phyloP scores from a whole-genome alignment of 352 stramenopile genomes.

The Pythium periplocum region DNA sequence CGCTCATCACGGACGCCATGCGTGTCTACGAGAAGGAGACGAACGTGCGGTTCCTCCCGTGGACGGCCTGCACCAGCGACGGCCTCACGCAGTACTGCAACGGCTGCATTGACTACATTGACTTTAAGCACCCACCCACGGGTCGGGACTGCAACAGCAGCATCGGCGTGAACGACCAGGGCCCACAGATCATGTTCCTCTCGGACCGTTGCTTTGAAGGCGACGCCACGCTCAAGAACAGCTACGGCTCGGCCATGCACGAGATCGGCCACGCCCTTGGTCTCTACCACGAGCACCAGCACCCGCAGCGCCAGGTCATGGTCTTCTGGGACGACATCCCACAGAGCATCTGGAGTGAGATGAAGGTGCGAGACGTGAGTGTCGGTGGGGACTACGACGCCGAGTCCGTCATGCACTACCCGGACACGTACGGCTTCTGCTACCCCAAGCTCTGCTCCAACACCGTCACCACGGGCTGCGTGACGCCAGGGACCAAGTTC shows the following conservation, averaged over 20 bases:
- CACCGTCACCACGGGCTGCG: constrained; percentile 39
- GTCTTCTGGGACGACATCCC: constrained; percentile 76
- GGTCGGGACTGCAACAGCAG: constrained; percentile 76
- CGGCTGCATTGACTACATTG: constrained; percentile 61
- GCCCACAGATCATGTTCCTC: constrained; percentile 65
- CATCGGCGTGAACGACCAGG: constrained; percentile 62
- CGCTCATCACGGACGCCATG: constrained; percentile 68
- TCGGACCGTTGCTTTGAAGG: constrained; percentile 73
- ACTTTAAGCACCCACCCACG: constrained; percentile 69
- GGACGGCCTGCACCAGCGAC: constrained; percentile 40
- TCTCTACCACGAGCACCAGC: constrained; percentile 81
- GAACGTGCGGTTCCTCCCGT: constrained; percentile 69
- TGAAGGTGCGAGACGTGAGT: constrained; percentile 61
- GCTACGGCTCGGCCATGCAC: constrained; percentile 75
- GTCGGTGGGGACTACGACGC: constrained; percentile 66
- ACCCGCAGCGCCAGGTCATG: constrained; percentile 55
- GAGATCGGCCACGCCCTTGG: constrained; percentile 75
- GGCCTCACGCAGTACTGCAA: constrained; percentile 46
- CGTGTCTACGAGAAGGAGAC: constrained; percentile 52
- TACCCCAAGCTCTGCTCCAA: constrained; percentile 46
- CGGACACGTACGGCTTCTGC: constrained; percentile 71
- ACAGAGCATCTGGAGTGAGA: constrained; percentile 66
- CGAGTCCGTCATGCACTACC: constrained; percentile 80
- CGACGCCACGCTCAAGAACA: constrained; percentile 65
- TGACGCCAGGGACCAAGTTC: constrained; percentile 46